These are phyloP conservation scores for Quercus wislizeni DNA, from an alignment of 306 rosid genomes.

Conservation along the genomic window DNA sequence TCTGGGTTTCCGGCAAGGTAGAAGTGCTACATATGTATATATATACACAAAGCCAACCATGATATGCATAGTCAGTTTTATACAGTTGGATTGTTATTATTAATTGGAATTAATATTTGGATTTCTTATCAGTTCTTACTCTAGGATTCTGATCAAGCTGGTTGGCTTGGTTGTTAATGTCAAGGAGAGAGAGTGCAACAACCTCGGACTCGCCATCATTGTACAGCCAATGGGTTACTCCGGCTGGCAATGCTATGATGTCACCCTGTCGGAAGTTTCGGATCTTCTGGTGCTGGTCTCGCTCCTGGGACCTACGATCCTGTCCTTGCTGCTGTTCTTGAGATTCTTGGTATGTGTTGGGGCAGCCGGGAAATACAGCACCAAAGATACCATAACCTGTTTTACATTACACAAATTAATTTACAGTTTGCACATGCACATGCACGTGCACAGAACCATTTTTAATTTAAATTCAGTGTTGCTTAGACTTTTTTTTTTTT, in stretches of 20 bases:
- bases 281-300: conserved; percentile 43
- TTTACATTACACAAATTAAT: background rate
- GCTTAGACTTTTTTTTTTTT: background rate
- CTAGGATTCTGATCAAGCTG: conserved; percentile 65
- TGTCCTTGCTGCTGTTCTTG: conserved; percentile 2
- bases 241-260: conserved; percentile 42
- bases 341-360: conserved; percentile 41
- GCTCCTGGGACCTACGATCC: background rate
- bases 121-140: conserved; percentile 12
- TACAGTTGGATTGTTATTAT: background rate
- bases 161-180: conserved; percentile 40
- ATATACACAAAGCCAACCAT: background rate
- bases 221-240: conserved; percentile 35
- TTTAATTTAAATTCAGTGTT: background rate
- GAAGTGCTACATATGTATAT: conserved; percentile 32
- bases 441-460: too few relatives aligned
- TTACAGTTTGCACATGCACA: background rate
- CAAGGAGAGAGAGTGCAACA: conserved; percentile 39
- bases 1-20: conserved; percentile 22
- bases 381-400: conserved; percentile 42
- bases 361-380: conserved; percentile 36
- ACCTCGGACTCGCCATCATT: conserved; percentile 34
- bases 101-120: background rate
- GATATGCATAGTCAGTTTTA: background rate
- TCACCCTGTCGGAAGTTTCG: conserved; percentile 35